A percentile compares a stretch with the other conserved stretches of the same genome.
These are phyloP conservation scores for Monoraphidium neglectum DNA, from an alignment of 139 green algal genomes.

Conservation along the genomic window DNA sequence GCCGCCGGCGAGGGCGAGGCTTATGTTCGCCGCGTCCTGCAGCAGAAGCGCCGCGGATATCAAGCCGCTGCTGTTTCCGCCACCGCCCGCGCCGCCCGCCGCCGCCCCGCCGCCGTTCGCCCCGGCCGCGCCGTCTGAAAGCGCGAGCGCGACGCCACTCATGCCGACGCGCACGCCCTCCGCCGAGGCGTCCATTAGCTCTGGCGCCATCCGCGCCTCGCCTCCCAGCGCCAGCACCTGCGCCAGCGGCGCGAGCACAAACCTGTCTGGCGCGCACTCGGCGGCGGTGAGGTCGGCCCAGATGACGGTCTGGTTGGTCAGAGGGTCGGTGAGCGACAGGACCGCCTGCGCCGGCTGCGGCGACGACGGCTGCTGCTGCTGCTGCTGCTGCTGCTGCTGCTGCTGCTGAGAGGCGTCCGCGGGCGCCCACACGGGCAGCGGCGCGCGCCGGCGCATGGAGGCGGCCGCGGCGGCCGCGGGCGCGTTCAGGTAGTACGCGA, in stretches of 20 bases:
- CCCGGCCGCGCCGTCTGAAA: neutral
- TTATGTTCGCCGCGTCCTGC: too few species aligned
- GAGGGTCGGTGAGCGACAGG: slow-evolving; percentile 10
- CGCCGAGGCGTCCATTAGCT: slow-evolving; percentile 34
- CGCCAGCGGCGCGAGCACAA: slow-evolving; percentile 26
- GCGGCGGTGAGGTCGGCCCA: slow-evolving; percentile 32
- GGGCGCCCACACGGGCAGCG: too few species aligned
- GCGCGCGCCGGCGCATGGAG: neutral
- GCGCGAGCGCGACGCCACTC: slow-evolving; percentile 12
- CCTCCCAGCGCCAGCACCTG: slow-evolving; percentile 4
- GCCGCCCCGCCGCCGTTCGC: neutral
- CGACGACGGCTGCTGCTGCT: neutral
- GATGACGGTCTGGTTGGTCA: slow-evolving; percentile 14
- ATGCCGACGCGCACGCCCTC: slow-evolving; percentile 14
- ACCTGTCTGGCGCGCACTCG: slow-evolving; percentile 31
- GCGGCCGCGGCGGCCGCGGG: too few species aligned
- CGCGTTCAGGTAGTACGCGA: too few species aligned
- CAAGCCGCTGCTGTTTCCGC: slow-evolving; percentile 14
- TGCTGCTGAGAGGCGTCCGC: too few species aligned
- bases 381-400: neutral
- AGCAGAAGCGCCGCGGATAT: too few species aligned
- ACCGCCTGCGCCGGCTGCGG: neutral
- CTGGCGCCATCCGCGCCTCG: slow-evolving; percentile 35
- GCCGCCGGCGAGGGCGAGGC: neutral
- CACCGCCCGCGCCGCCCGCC: neutral